phyloP scores from a whole-genome alignment of 2,329 filamentous ascomycete genomes.

The Truncatella angustata region DNA sequence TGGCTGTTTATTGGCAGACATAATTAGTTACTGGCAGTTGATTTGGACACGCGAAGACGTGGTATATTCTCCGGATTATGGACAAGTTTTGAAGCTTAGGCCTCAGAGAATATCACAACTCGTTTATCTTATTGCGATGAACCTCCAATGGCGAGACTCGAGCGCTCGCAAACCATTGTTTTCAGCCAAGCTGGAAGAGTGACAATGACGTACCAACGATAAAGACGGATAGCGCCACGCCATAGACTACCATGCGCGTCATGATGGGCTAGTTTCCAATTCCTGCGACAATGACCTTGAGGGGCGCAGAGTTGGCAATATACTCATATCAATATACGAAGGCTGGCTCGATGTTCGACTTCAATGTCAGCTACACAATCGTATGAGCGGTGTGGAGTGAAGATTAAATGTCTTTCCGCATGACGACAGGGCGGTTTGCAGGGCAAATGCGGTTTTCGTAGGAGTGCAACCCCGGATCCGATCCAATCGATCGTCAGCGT shows the following conservation, averaged over 20 bases:
- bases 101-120: no score
- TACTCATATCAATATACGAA: neutral
- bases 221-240: constrained; percentile 37
- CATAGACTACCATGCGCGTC: constrained; percentile 42
- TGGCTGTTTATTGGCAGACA: no score
- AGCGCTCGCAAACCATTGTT: no score
- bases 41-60: no score
- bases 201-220: constrained; percentile 37
- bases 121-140: neutral
- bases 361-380: neutral
- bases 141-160: neutral
- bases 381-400: neutral
- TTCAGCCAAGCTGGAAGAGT: no score
- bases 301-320: neutral
- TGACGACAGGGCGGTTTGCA: neutral
- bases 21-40: no score
- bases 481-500: neutral
- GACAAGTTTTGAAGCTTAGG: neutral
- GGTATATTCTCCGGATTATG: neutral
- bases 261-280: constrained; percentile 23
- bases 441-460: neutral
- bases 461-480: no score
- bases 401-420: neutral
- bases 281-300: neutral
- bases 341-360: neutral